Evolutionary conservation across 306 rosid genomes (phyloP), one percentile per base, ranked within the genome.

Genomic region (Carpinus fangiana): DNA sequence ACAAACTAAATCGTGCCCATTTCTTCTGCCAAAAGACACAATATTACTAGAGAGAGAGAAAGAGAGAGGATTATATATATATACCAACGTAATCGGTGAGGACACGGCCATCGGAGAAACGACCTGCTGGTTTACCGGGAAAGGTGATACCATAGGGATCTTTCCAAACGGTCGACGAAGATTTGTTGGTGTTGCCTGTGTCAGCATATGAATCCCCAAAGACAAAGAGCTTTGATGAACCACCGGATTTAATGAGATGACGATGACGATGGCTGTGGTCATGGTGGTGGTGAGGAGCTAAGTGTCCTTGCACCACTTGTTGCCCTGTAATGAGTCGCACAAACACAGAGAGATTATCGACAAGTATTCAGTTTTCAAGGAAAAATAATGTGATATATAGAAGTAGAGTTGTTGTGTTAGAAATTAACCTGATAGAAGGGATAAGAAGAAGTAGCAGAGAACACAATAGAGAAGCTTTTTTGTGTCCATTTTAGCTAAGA

Each of bases 141-240:
- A 60, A 91, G 43, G 89, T 84, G 72, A 81, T 47, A 28, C 96
- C 93, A 55, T 31, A 72, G 0, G 96, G 93, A 12, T 43, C 12
- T 41, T 80, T 84, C 73, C 78, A 86, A 0, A 89, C 78, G 38
- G 10, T 21, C 5, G 81, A 45, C 2, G 3, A 1, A 10, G 83
- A 57, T 17, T 76, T 36, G 17, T n/a, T 8, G 45, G 77, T 81
- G 54, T 91, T 91, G 1, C 96, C 90, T 0, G 86, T 86, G 55
- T 90, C 94, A 11, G 56, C 92, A 7, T 88, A 90, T 0, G 92
- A 90, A 45, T 86, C 92, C 36, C 94, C 90, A 28, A 90, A 88
- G 8, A 88, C 90, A 45, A 90, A 90, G 36, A 88, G 79, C 47
- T 79, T 85, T 6, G n/a, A 20, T 34, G n/a, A 6, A 9, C 65